Percentiles rank a stretch among this genome's conserved stretches.
Evolutionary conservation across 2,329 filamentous ascomycete species (phyloP).

Genomic region (Ophiosphaerella herpotricha): DNA sequence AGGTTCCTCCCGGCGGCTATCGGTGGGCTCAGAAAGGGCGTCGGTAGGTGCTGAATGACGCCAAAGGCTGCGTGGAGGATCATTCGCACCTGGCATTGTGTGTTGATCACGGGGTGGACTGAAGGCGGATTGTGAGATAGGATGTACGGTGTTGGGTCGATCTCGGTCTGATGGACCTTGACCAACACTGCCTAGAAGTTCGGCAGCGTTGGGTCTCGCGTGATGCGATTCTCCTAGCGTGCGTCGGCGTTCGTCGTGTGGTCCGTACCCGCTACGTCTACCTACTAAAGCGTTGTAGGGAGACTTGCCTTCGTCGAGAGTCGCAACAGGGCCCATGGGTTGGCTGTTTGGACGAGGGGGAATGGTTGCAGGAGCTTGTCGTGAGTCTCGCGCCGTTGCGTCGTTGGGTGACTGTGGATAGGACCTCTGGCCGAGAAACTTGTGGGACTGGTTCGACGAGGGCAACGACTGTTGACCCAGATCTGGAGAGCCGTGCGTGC

Average conservation of each 20-base stretch:
- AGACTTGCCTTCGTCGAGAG: constrained; percentile 25
- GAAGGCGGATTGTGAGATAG: constrained; percentile 44
- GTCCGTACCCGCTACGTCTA: constrained; percentile 34
- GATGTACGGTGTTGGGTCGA: constrained; percentile 46
- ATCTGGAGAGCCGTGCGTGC: constrained; percentile 43
- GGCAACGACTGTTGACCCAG: constrained; percentile 38
- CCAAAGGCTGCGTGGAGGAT: constrained; percentile 37
- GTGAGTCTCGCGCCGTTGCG: constrained; percentile 24
- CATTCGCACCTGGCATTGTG: constrained; percentile 15
- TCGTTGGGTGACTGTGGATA: constrained; percentile 40
- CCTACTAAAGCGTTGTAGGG: constrained; percentile 30
- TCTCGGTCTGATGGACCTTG: constrained; percentile 33
- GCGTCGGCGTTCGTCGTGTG: constrained; percentile 39
- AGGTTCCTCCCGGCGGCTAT: constrained; percentile 38
- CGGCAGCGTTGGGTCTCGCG: constrained; percentile 37
- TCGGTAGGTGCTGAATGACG: constrained; percentile 34
- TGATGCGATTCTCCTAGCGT: constrained; percentile 45
- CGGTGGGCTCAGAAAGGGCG: constrained; percentile 29
- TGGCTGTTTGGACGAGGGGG: constrained; percentile 49
- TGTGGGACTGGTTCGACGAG: constrained; percentile 40
- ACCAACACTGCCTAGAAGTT: constrained; percentile 31
- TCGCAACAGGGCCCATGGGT: constrained; percentile 36
- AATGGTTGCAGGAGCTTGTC: constrained; percentile 28
- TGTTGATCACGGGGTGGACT: constrained; percentile 42
- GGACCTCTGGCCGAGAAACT: constrained; percentile 36